Evolutionary conservation across 2,329 filamentous ascomycete species (phyloP).

Genomic region (Rhinocladiella mackenziei): DNA sequence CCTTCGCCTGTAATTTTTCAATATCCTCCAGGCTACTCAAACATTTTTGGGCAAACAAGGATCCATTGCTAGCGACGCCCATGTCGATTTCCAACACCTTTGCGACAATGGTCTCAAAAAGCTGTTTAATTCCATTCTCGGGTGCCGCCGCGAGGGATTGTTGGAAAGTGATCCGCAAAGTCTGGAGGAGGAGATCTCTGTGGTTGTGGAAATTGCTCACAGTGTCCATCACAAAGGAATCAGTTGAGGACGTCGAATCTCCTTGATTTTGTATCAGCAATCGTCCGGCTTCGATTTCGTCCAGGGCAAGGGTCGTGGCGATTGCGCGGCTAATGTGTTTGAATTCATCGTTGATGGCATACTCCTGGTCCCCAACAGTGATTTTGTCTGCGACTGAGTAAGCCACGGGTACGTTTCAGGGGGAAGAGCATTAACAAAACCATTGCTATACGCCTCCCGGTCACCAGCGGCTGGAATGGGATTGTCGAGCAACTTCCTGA

Average conservation of each 20-base stretch:
- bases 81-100: conserved; percentile 57
- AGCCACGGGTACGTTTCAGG: conserved; percentile 7
- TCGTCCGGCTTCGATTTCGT: conserved; percentile 78
- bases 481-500: conserved; percentile 70
- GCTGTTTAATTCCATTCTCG: conserved; percentile 42
- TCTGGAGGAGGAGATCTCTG: conserved; percentile 77
- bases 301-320: conserved; percentile 82
- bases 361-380: conserved; percentile 67
- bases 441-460: conserved; percentile 21
- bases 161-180: conserved; percentile 73
- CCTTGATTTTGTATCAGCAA: conserved; percentile 68
- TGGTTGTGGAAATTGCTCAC: conserved; percentile 86
- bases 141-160: conserved; percentile 61
- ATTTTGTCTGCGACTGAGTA: conserved; percentile 61
- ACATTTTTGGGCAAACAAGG: conserved; percentile 68
- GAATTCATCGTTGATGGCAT: conserved; percentile 80
- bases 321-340: conserved; percentile 75
- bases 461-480: conserved; percentile 64
- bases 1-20: conserved; percentile 68
- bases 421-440: conserved; percentile 17
- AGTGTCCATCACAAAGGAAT: conserved; percentile 70
- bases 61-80: conserved; percentile 47
- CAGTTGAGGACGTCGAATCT: conserved; percentile 58
- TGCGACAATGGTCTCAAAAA: conserved; percentile 51
- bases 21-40: conserved; percentile 71